Evolutionary conservation across 2,329 filamentous ascomycete species (phyloP).

Genomic region (Talaromyces sp.): DNA sequence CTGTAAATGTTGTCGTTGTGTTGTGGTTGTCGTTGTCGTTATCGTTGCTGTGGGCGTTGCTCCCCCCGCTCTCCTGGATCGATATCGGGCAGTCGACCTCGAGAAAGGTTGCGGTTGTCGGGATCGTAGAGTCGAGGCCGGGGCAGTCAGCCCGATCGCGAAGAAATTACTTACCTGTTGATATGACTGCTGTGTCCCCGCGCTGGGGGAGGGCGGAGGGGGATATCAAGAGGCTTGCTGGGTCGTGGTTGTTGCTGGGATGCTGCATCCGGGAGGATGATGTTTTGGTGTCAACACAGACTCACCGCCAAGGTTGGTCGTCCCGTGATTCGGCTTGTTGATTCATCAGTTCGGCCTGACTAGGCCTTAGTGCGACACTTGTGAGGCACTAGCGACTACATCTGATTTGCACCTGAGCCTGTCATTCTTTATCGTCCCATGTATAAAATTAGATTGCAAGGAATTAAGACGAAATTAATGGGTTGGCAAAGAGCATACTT

Average conservation of each 20-base stretch:
- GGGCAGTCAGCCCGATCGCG: constrained; percentile 9
- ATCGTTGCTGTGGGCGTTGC: background rate
- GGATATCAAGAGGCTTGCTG: background rate
- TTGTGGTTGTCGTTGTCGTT: constrained; percentile 4
- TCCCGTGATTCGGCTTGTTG: constrained; percentile 3
- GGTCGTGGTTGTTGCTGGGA: background rate
- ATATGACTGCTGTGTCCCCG: constrained; percentile 8
- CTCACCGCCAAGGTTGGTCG: constrained; percentile 4
- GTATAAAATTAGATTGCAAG: background rate
- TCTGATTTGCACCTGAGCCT: background rate
- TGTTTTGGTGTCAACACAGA: background rate
- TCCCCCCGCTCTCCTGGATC: background rate
- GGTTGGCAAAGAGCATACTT: background rate
- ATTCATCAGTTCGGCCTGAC: background rate
- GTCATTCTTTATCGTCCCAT: background rate
- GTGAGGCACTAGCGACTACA: background rate
- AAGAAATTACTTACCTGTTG: constrained; percentile 5
- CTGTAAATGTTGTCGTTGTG: background rate
- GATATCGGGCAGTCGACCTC: background rate
- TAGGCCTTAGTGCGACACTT: background rate
- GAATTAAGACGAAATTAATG: background rate
- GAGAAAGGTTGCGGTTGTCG: background rate
- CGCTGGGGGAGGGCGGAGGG: constrained; percentile 4
- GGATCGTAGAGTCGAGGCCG: background rate
- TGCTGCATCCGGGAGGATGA: background rate